These are phyloP conservation scores for Stenogyne calaminthoides DNA, from an alignment of 305 asterid genomes.

Conservation along the genomic window DNA sequence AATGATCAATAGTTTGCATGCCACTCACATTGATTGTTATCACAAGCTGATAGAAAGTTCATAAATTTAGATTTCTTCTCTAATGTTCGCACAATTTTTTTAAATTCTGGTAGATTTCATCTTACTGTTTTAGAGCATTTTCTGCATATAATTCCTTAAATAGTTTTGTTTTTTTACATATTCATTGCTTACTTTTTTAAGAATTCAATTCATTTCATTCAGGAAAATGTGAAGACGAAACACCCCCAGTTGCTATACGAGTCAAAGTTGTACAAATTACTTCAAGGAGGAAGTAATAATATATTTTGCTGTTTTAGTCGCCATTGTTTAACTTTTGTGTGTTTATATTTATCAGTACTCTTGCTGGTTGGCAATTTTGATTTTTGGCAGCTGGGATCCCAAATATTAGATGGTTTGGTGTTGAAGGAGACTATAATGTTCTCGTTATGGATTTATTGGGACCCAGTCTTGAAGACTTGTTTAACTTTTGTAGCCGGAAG, in stretches of 20 bases:
- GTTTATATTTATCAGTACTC: slow-evolving; percentile 18
- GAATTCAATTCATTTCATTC: slow-evolving; percentile 23
- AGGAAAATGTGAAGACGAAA: slow-evolving; percentile 95
- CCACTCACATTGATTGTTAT: neutral
- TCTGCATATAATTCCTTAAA: neutral
- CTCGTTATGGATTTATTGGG: slow-evolving; percentile 94
- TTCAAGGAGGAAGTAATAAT: slow-evolving; percentile 93
- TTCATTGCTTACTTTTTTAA: slow-evolving; percentile 4
- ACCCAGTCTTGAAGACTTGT: slow-evolving; percentile 94
- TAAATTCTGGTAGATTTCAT: slow-evolving; percentile 3
- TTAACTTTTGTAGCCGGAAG: slow-evolving; percentile 88
- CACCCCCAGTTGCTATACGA: slow-evolving; percentile 91
- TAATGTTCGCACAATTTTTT: neutral
- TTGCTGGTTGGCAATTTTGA: slow-evolving; percentile 25
- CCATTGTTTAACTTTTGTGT: slow-evolving; percentile 14
- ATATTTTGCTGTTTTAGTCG: slow-evolving; percentile 19
- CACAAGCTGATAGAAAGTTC: slow-evolving; percentile 8
- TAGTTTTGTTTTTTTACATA: neutral
- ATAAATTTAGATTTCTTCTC: neutral
- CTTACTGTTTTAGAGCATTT: slow-evolving; percentile 13
- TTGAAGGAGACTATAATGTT: slow-evolving; percentile 95
- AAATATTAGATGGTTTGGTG: slow-evolving; percentile 87
- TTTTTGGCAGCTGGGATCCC: slow-evolving; percentile 84
- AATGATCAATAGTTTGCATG: neutral
- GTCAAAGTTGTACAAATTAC: slow-evolving; percentile 84